Evolutionary conservation across 140 eudicot genomes (phyloP), one percentile per base, ranked within the genome.

Genomic region (Bidens hawaiensis): DNA sequence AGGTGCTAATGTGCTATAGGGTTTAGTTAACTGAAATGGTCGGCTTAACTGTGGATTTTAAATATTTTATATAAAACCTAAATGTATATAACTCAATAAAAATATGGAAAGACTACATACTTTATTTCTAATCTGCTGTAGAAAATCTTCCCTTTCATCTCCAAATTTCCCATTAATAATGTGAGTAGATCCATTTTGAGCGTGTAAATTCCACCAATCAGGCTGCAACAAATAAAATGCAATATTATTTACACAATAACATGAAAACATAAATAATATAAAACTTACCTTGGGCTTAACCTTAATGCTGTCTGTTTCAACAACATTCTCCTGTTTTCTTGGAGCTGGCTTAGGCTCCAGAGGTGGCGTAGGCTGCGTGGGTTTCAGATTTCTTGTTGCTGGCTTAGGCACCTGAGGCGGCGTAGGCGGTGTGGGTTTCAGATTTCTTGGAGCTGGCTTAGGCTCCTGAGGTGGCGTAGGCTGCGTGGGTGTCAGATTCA

Each of bases 41-140:
- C 8, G 52, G 31, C 33, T 52, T 25, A 52, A 55, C 3, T 3
- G 36, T 15, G 33, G 23, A 6, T 55, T 54, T n/a, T 8, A 9
- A 3, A 31, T 30, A 57, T 30, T 9, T 16, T 10, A 3, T 2
- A 14, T 25, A 27, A 28, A 58, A 16, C 8, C 17, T 18, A 31
- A 12, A 48, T 38, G 45, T 15, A 38, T 12, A 3, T 30, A 30
- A 30, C 8, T 9, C 8, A 4, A 30, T 1, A 4, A 30, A 30
- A 30, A 30, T 30, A 9, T 4, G 36, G 6, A 30, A 30, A 30
- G 36, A 9, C 33, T 24, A 72, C 94, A 81, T 61, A 88, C 99
- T 78, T 83, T 94, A 53, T 86, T 73, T 78, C 99, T 84, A 69
- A 94, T 94, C 76, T 94, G 97, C 62, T 88, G 94, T 43, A 94